Percentiles rank a stretch among this genome's conserved stretches.
These are phyloP conservation scores for Narthecium ossifragum DNA, from an alignment of 106 monocot genomes.

Conservation along the genomic window DNA sequence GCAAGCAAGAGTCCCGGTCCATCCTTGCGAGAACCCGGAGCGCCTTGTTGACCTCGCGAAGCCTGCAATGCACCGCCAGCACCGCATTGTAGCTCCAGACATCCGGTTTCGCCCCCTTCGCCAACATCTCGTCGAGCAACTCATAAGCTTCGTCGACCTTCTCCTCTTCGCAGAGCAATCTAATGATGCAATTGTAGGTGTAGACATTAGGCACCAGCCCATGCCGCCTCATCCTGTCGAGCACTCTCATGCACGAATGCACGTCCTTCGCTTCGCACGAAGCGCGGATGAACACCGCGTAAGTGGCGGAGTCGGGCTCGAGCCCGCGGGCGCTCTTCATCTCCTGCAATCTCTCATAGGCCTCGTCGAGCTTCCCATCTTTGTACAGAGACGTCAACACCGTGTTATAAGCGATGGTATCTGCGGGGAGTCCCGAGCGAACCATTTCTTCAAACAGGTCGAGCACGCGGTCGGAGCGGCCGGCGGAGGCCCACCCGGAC, in stretches of 20 bases:
- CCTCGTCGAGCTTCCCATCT: constrained; percentile 31
- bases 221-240: constrained; percentile 37
- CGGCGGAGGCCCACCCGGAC: constrained; percentile 29
- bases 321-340: constrained; percentile 38
- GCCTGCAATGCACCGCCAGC: constrained; percentile 55
- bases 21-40: constrained; percentile 52
- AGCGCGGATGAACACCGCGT: constrained; percentile 48
- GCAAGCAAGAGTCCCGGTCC: constrained; percentile 52
- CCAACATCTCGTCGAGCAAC: constrained; percentile 66
- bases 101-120: constrained; percentile 48
- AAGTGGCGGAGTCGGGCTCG: constrained; percentile 47
- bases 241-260: constrained; percentile 24
- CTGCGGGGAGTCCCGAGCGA: constrained; percentile 12
- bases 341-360: constrained; percentile 31
- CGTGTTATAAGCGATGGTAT: constrained; percentile 51
- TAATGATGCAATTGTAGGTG: constrained; percentile 67
- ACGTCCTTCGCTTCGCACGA: constrained; percentile 50
- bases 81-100: constrained; percentile 78
- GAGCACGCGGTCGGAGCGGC: constrained; percentile 22
- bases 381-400: constrained; percentile 49
- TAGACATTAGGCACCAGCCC: constrained; percentile 52
- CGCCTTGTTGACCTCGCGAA: constrained; percentile 64
- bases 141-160: constrained; percentile 56
- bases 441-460: constrained; percentile 84
- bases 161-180: constrained; percentile 48